phyloP scores from a whole-genome alignment of 306 rosid genomes.

The Cucumis hystrix region DNA sequence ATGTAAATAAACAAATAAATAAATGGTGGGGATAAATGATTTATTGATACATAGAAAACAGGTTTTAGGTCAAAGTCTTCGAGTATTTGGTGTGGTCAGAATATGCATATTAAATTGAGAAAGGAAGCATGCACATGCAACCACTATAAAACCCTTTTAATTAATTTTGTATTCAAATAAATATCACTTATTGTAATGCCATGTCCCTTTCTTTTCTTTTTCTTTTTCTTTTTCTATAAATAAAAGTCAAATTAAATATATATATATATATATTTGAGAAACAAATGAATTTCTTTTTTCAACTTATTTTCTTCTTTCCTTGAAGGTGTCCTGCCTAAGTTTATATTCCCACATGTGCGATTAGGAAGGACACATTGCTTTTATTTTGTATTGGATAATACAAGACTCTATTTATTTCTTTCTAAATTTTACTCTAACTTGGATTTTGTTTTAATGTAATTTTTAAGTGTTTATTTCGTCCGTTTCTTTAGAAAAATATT shows the following conservation, averaged over 20 bases:
- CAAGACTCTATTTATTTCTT: too few species aligned
- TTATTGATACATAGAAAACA: too few species aligned
- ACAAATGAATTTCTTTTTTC: neutral
- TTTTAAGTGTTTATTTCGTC: too few species aligned
- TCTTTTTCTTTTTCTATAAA: neutral
- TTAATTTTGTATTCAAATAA: neutral
- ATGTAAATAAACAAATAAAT: too few species aligned
- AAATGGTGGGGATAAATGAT: too few species aligned
- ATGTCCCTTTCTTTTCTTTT: neutral
- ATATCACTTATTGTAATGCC: neutral
- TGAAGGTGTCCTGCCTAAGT: neutral
- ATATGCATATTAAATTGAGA: neutral
- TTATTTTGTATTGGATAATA: too few species aligned
- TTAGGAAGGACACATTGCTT: neutral
- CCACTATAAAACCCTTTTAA: neutral
- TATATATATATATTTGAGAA: neutral
- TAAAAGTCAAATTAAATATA: neutral
- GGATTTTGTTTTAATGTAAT: too few species aligned
- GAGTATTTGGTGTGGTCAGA: neutral
- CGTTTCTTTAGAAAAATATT: too few species aligned
- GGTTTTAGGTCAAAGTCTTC: neutral
- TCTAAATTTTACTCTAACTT: too few species aligned
- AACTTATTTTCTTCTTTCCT: neutral
- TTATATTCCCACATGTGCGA: neutral
- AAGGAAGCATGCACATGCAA: too few species aligned